These are phyloP conservation scores for Lumnitzera littorea DNA, from an alignment of 345 rosid species.

Conservation along the genomic window DNA sequence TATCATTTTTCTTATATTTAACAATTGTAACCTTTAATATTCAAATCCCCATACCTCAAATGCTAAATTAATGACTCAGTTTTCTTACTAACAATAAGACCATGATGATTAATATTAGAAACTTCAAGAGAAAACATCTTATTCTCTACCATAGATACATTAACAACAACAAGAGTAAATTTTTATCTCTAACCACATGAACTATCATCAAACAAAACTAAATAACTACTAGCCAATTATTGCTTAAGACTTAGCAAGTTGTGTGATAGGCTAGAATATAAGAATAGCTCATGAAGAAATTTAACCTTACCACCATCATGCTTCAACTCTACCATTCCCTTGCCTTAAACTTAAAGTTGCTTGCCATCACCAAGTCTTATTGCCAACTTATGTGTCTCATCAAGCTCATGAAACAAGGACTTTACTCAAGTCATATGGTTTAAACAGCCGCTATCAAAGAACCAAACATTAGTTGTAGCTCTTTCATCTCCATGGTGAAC, in stretches of 20 bases:
- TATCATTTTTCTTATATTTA: not conserved
- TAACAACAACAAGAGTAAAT: not conserved
- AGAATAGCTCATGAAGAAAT: not conserved
- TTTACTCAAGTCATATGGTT: slow-evolving; percentile 1
- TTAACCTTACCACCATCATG: slow-evolving; percentile 6
- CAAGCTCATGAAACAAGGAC: not conserved
- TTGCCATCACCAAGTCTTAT: slow-evolving; percentile 5
- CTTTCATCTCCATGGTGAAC: not conserved
- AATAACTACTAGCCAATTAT: slow-evolving; percentile 1
- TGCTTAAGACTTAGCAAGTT: slow-evolving; percentile 14
- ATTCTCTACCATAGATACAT: not conserved
- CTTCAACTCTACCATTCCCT: not conserved
- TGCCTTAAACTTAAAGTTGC: not conserved
- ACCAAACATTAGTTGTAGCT: slow-evolving; percentile 1
- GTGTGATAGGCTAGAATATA: slow-evolving; percentile 3
- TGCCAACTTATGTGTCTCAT: slow-evolving; percentile 6
- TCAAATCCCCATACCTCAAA: no score
- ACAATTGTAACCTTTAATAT: no score
- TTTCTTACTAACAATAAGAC: no score
- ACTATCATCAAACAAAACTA: slow-evolving; percentile 4
- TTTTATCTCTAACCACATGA: slow-evolving; percentile 1
- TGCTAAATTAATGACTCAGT: no score
- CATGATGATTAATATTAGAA: no score
- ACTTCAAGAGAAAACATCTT: not conserved
- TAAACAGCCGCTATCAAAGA: not conserved